These are phyloP conservation scores for Brassica carinata DNA, from an alignment of 345 rosid species.

Conservation along the genomic window DNA sequence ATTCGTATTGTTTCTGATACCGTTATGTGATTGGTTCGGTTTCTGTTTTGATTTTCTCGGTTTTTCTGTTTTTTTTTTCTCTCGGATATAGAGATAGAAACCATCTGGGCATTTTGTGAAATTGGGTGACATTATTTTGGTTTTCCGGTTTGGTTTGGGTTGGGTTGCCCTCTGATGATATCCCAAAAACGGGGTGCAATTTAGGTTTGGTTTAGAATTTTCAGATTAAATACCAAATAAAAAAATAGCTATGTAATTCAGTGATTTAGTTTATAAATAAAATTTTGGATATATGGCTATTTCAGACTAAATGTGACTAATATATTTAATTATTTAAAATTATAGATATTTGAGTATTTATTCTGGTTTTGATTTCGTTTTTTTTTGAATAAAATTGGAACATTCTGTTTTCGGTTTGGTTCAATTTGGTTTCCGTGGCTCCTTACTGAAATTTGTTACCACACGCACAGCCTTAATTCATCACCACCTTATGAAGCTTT, in stretches of 20 bases:
- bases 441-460: not conserved
- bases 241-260: too few species aligned
- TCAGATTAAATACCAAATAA: not conserved
- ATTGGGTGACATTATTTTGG: too few species aligned
- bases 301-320: not conserved
- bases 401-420: not conserved
- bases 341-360: not conserved
- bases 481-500: not conserved
- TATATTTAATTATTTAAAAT: too few species aligned
- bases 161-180: too few species aligned
- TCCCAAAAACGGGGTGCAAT: not conserved
- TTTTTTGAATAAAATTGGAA: not conserved
- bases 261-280: not conserved
- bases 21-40: too few species aligned
- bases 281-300: not conserved
- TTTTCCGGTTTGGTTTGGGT: not conserved
- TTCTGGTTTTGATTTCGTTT: not conserved
- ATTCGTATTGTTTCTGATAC: not conserved
- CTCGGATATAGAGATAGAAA: too few species aligned
- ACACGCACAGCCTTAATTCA: not conserved
- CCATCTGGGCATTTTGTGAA: too few species aligned
- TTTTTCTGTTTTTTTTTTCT: too few species aligned
- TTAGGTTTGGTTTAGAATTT: not conserved
- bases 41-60: too few species aligned
- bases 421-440: not conserved